Conservation (phyloP, 2,329 filamentous ascomycete genomes). For the Pyrenophora seminiperda region DNA sequence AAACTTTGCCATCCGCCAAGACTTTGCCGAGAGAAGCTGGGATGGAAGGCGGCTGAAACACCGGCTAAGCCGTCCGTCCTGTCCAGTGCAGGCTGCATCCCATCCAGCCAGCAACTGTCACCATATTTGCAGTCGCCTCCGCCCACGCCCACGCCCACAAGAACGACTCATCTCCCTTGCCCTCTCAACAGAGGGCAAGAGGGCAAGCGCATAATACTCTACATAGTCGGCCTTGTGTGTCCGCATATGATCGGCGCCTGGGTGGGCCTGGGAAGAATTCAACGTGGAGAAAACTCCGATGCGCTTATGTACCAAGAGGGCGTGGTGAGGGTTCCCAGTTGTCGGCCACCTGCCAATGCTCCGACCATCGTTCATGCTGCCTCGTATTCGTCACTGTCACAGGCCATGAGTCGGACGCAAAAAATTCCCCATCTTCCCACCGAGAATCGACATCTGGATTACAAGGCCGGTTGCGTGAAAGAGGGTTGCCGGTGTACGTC, state of each 20-base stretch:
- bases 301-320: constrained; percentile 1
- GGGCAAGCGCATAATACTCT: constrained; percentile 6
- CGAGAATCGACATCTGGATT: neutral
- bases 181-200: constrained; percentile 7
- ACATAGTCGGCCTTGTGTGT: constrained; percentile 3
- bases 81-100: too few relatives aligned
- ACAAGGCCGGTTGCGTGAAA: neutral
- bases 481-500: constrained; percentile 1
- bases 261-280: constrained; percentile 17
- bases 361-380: constrained; percentile 1
- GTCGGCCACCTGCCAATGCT: neutral
- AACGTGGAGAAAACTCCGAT: constrained; percentile 15
- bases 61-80: constrained; percentile 18
- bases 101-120: too few relatives aligned
- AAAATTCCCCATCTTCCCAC: constrained; percentile 1
- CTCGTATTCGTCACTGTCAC: neutral
- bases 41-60: constrained; percentile 27
- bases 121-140: neutral
- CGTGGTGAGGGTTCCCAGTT: constrained; percentile 13
- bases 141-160: neutral
- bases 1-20: constrained; percentile 10
- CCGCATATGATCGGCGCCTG: constrained; percentile 27
- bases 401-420: neutral
- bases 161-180: constrained; percentile 10
- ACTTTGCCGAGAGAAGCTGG: constrained; percentile 15